phyloP scores from a whole-genome alignment of 2,329 filamentous ascomycete species.

The Corinectria fuckeliana region DNA sequence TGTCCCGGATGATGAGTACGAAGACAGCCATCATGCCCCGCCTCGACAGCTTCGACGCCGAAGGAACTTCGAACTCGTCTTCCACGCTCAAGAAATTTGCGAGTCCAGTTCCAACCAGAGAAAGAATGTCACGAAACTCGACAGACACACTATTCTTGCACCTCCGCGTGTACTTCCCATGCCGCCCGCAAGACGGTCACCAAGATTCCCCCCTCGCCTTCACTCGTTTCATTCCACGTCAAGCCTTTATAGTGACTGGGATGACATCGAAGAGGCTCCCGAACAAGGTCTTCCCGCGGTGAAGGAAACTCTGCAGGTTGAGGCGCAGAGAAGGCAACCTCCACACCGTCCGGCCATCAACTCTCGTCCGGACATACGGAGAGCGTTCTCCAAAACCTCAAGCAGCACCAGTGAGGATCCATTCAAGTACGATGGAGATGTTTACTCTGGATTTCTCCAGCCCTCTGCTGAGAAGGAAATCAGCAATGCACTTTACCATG shows the following conservation, averaged over 20 bases:
- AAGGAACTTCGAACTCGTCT: constrained; percentile 24
- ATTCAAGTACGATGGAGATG: constrained; percentile 53
- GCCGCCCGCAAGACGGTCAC: constrained; percentile 17
- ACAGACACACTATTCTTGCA: constrained; percentile 6
- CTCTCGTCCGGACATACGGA: constrained; percentile 13
- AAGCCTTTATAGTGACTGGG: constrained; percentile 37
- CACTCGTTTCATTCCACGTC: constrained; percentile 39
- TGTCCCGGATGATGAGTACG: constrained; percentile 35
- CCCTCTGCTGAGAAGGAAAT: constrained; percentile 51
- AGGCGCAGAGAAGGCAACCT: not conserved
- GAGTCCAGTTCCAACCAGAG: not conserved
- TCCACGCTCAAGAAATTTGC: constrained; percentile 15
- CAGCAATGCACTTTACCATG: constrained; percentile 47
- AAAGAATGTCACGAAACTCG: constrained; percentile 11
- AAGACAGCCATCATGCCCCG: constrained; percentile 13
- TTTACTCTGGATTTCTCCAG: constrained; percentile 47
- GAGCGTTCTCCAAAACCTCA: constrained; percentile 40
- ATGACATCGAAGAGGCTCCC: constrained; percentile 13
- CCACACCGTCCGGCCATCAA: not conserved
- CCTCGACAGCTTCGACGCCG: constrained; percentile 14
- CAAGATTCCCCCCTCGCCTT: constrained; percentile 16
- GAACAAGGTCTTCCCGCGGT: constrained; percentile 4
- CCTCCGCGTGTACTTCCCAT: constrained; percentile 15
- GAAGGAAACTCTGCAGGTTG: not conserved
- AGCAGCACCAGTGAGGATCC: constrained; percentile 49